Conservation (phyloP, 768 basidiomycete genomes). For the Lactarius sanguifluus region DNA sequence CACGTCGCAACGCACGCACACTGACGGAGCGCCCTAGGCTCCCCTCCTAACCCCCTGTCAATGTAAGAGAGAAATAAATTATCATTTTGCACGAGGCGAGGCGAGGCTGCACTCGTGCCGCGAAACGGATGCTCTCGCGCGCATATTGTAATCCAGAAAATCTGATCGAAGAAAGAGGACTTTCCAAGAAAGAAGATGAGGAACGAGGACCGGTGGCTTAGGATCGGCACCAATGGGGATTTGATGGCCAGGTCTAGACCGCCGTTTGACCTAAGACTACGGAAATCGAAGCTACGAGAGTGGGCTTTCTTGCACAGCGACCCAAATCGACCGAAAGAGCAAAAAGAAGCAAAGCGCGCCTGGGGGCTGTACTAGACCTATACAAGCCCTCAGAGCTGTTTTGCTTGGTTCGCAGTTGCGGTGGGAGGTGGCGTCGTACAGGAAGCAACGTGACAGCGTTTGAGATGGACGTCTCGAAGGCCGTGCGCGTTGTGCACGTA, state of each 20-base stretch:
- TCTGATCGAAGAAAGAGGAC: conserved; percentile 13
- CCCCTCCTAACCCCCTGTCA: not conserved
- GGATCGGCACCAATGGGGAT: not conserved
- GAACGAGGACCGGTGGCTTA: not conserved
- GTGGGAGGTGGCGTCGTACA: not conserved
- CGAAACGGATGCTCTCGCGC: not conserved
- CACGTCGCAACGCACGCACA: not conserved
- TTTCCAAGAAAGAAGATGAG: not conserved
- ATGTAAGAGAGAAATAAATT: not conserved
- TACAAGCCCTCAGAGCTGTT: not conserved
- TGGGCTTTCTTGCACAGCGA: too few relatives aligned
- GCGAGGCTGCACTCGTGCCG: conserved; percentile 1
- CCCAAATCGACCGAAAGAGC: not conserved
- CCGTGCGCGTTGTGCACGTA: not conserved
- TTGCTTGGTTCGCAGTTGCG: not conserved
- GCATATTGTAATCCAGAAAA: not conserved
- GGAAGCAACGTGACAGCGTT: not conserved
- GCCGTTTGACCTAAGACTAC: not conserved
- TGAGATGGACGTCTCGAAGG: not conserved
- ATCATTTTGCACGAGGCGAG: not conserved
- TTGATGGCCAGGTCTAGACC: not conserved
- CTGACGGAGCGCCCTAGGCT: conserved; percentile 22
- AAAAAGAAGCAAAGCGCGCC: not conserved
- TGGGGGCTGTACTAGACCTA: not conserved
- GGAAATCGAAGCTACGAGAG: not conserved